Conservation (phyloP, 305 asterid genomes). For the Solanum hybrid region DNA sequence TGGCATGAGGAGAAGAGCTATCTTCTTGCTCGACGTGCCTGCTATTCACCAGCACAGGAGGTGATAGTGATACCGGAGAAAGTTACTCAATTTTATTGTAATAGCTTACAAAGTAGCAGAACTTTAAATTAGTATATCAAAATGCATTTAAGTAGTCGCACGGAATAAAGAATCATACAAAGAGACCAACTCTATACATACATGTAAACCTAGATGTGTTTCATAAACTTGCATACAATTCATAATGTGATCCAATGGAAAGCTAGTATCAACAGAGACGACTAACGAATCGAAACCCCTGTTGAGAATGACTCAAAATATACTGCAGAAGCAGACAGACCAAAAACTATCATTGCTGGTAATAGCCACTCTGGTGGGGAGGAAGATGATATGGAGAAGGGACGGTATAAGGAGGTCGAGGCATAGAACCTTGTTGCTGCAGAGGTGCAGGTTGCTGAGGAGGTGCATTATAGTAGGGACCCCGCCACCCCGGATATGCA, state of each 20-base stretch:
- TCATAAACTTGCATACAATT: not conserved
- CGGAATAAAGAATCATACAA: not conserved
- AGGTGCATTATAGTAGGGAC: slow-evolving; percentile 60
- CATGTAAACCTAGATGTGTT: not conserved
- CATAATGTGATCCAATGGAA: not conserved
- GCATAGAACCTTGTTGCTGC: slow-evolving; percentile 72
- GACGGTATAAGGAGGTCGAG: slow-evolving; percentile 75
- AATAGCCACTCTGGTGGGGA: slow-evolving; percentile 70
- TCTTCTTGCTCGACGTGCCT: too few species aligned
- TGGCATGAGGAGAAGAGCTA: not conserved
- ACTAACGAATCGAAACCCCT: not conserved
- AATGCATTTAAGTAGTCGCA: not conserved
- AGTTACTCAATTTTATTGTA: not conserved
- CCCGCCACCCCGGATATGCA: slow-evolving; percentile 94
- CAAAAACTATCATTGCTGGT: slow-evolving; percentile 39
- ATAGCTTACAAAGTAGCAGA: not conserved
- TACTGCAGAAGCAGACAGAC: not conserved
- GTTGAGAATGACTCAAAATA: not conserved
- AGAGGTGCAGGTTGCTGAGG: slow-evolving; percentile 58
- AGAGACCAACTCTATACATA: not conserved
- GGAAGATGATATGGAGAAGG: slow-evolving; percentile 63
- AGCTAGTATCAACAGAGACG: not conserved
- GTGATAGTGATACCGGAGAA: not conserved
- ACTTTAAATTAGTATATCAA: not conserved
- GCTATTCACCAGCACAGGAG: not conserved